Evolutionary conservation across 371 early-diverging fungal genomes (phyloP), one percentile per base, ranked within the genome.

Genomic region (Haplosporangium sp.): DNA sequence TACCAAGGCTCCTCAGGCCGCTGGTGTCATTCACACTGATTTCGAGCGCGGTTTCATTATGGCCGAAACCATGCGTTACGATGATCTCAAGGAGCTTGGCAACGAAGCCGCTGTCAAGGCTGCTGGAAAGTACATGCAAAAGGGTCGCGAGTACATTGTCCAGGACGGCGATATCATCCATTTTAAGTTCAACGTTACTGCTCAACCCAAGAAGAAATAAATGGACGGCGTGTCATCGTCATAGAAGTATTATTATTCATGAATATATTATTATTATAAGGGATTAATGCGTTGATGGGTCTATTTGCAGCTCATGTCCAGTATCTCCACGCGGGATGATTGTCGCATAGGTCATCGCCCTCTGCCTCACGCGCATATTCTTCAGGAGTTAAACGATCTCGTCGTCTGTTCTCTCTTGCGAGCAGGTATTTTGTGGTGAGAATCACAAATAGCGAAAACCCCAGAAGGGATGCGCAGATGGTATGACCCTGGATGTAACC

Each of bases 1-100:
- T 37, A 86, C 91, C 50, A 93, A 89, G 74, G 96, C 96, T 14
- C 96, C 96, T n/a, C 93, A 95, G 75, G 98, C 98, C 59, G 98
- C 96, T 21, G 93, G 94, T 59, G 93, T 95, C 5, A 92, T 92
- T 69, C 90, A 90, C 85, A 88, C 94, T 46, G 98, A 98, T 81
- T 96, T 98, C 74, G 94, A 93, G 80, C 84, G 85, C 75, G 91
- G 96, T 13, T 98, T 98, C 82, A 94, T 97, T 76, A 90, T 92
- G 85, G 98, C 96, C 4, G 98, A 98, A 82, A 88, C 95, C 14
- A 94, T 95, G 91, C 88, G 88, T 45, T 95, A 84, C 67, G 88
- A 85, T 16, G 94, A 94, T 73, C 74, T 97, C 41, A 82, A 89
- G 55, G 88, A 92, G 61, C 75, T 89, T 46, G 91, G 92, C 16